These are phyloP conservation scores for Hirsutella rhossiliensis DNA, from an alignment of 2,329 filamentous ascomycete species.

Conservation along the genomic window DNA sequence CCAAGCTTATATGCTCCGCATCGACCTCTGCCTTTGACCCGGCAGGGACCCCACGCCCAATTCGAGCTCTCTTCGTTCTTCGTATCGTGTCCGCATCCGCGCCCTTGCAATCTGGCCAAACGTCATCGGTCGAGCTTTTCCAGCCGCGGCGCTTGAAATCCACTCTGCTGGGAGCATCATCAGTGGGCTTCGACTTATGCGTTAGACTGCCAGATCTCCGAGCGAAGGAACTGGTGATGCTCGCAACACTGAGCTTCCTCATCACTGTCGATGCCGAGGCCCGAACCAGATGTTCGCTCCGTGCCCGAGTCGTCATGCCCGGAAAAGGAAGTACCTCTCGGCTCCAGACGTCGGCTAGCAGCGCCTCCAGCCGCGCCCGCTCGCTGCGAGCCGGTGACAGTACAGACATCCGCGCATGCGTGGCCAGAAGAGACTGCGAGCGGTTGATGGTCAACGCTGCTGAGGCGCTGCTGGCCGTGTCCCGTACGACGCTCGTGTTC, in stretches of 20 bases:
- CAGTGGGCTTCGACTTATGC: slow-evolving; percentile 5
- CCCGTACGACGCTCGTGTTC: slow-evolving; percentile 63
- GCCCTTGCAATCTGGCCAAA: not conserved
- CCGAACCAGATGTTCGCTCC: slow-evolving; percentile 61
- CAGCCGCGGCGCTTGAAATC: not conserved
- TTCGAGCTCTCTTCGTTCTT: slow-evolving; percentile 1
- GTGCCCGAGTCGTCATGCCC: slow-evolving; percentile 56
- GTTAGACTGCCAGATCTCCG: slow-evolving; percentile 52
- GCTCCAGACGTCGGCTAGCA: slow-evolving; percentile 73
- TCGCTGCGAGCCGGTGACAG: slow-evolving; percentile 65
- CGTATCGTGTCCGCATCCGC: not conserved
- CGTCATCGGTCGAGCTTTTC: not conserved
- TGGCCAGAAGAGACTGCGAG: slow-evolving; percentile 68
- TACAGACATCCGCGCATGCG: slow-evolving; percentile 52
- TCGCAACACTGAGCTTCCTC: slow-evolving; percentile 74
- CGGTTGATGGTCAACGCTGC: slow-evolving; percentile 50
- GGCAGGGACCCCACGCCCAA: not conserved
- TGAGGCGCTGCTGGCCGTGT: slow-evolving; percentile 29
- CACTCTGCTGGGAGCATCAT: not conserved
- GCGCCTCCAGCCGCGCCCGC: slow-evolving; percentile 61
- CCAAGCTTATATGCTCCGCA: not conserved
- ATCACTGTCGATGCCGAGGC: slow-evolving; percentile 79
- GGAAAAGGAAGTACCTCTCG: slow-evolving; percentile 70
- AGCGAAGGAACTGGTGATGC: slow-evolving; percentile 64
- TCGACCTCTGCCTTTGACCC: not conserved